Conservation (phyloP, 345 rosid genomes). For the Aquilaria yunnanensis region DNA sequence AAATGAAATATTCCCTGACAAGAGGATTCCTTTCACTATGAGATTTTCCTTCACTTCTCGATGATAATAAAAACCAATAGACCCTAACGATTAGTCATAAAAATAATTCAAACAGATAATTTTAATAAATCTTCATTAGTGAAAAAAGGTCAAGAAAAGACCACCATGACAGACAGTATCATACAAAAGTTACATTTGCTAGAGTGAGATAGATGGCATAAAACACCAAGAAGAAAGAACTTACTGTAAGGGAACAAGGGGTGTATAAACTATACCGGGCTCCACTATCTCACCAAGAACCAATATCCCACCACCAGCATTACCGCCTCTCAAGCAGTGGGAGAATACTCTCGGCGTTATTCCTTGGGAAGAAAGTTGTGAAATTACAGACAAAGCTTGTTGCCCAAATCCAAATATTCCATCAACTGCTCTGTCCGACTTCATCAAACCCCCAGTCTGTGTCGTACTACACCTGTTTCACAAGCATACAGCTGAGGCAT, state of each 20-base stretch:
- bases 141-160: not conserved
- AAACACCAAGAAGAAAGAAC: conserved; percentile 7
- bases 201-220: no score
- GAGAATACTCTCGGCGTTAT: conserved; percentile 74
- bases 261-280: conserved; percentile 77
- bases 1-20: no score
- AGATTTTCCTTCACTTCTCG: not conserved
- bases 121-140: no score
- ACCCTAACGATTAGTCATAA: no score
- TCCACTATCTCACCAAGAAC: conserved; percentile 87
- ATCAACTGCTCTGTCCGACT: conserved; percentile 76
- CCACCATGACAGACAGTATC: no score
- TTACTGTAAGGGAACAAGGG: conserved; percentile 78
- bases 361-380: conserved; percentile 82
- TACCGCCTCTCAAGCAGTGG: conserved; percentile 75
- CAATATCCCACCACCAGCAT: conserved; percentile 70
- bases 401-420: conserved; percentile 94
- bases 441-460: conserved; percentile 64
- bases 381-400: conserved; percentile 64
- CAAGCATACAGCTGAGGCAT: conserved; percentile 13
- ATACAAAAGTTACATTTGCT: no score
- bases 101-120: no score
- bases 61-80: no score
- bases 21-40: not conserved
- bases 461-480: conserved; percentile 66